Conservation (phyloP, 2,329 filamentous ascomycete genomes). For the Aspergillus eucalypticola region DNA sequence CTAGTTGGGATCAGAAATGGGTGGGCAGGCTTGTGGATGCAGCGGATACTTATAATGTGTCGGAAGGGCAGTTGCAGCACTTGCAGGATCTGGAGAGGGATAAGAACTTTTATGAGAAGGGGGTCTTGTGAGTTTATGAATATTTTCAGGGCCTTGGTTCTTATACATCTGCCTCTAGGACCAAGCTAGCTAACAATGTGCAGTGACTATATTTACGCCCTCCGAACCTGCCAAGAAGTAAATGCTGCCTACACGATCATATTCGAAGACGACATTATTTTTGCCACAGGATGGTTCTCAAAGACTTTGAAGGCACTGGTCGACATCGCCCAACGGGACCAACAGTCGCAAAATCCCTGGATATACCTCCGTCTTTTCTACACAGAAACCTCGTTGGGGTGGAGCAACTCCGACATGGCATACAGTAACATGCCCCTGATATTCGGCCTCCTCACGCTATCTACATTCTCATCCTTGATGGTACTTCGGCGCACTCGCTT, state of each 20-base stretch:
- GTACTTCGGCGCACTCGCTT: constrained; percentile 17
- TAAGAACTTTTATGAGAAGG: constrained; percentile 34
- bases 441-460: constrained; percentile 19
- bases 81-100: constrained; percentile 27
- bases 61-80: constrained; percentile 18
- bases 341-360: constrained; percentile 18
- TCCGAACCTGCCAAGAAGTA: constrained; percentile 30
- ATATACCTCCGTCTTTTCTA: constrained; percentile 38
- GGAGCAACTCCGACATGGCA: constrained; percentile 25
- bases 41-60: constrained; percentile 22
- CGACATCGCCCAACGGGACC: constrained; percentile 9
- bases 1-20: constrained; percentile 29
- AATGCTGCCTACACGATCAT: constrained; percentile 36
- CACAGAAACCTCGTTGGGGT: constrained; percentile 32
- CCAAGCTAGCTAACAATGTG: not conserved
- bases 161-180: no score
- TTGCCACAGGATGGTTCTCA: constrained; percentile 39
- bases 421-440: constrained; percentile 26
- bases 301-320: constrained; percentile 29
- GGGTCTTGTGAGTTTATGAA: constrained; percentile 29
- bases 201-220: constrained; percentile 34
- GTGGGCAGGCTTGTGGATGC: constrained; percentile 21
- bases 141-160: not conserved
- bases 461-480: constrained; percentile 10
- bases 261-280: constrained; percentile 42